Evolutionary conservation across 2,329 filamentous ascomycete species (phyloP).

Genomic region (Fusarium sambucinum): DNA sequence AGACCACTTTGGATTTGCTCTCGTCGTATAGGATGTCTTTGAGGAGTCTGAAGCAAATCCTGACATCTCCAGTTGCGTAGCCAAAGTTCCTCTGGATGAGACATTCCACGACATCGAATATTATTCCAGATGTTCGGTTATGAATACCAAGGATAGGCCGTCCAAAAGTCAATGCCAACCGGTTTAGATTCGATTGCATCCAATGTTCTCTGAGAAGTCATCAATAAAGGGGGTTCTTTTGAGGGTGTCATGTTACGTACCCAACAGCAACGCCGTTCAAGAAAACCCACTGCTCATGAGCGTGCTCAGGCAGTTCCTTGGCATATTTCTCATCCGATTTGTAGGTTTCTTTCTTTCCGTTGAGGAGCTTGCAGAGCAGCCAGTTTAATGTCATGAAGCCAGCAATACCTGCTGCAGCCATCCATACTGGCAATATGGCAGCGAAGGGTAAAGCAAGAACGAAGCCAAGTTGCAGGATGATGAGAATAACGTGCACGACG

Average conservation of each 20-base stretch:
- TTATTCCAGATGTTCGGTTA: conserved; percentile 78
- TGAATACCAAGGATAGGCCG: conserved; percentile 79
- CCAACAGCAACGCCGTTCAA: conserved; percentile 77
- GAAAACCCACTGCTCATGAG: conserved; percentile 82
- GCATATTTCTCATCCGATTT: conserved; percentile 67
- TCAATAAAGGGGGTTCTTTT: conserved; percentile 15
- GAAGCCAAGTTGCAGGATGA: conserved; percentile 70
- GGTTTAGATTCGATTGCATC: conserved; percentile 77
- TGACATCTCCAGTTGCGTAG: conserved; percentile 77
- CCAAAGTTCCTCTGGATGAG: conserved; percentile 80
- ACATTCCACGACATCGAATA: conserved; percentile 83
- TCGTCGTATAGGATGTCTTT: conserved; percentile 73
- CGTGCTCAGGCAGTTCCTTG: conserved; percentile 61
- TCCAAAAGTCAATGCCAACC: conserved; percentile 77
- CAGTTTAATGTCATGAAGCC: conserved; percentile 64
- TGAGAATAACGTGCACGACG: conserved; percentile 68
- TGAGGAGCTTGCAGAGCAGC: conserved; percentile 62
- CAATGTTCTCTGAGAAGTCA: conserved; percentile 65
- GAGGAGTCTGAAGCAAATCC: conserved; percentile 70
- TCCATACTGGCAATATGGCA: conserved; percentile 63
- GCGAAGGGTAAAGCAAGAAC: conserved; percentile 68
- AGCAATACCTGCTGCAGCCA: conserved; percentile 54
- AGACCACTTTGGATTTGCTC: conserved; percentile 74
- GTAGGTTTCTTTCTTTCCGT: conserved; percentile 63
- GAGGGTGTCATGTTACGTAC: conserved; percentile 55